Evolutionary conservation across 345 rosid species (phyloP).

Genomic region (Carallia pectinifolia): DNA sequence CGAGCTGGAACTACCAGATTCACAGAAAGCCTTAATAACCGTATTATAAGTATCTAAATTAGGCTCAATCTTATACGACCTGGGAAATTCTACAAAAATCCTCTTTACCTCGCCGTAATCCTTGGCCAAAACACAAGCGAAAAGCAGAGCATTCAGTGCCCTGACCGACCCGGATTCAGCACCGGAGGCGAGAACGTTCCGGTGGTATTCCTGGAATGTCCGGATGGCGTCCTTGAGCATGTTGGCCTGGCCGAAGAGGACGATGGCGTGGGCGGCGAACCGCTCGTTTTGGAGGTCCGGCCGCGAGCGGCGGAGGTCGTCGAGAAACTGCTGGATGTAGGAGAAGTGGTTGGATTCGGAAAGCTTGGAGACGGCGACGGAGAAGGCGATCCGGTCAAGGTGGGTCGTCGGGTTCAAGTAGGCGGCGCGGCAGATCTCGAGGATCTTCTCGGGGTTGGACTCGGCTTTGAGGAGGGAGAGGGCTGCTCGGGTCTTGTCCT

Average conservation of each 20-base stretch:
- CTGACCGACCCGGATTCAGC: constrained; percentile 44
- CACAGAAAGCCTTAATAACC: constrained; percentile 64
- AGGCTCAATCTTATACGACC: constrained; percentile 49
- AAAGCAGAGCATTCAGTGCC: constrained; percentile 61
- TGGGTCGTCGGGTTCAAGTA: constrained; percentile 54
- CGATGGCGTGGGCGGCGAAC: constrained; percentile 57
- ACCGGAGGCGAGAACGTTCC: constrained; percentile 11
- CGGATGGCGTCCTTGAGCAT: constrained; percentile 63
- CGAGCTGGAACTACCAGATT: constrained; percentile 60
- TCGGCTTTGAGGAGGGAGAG: constrained; percentile 68
- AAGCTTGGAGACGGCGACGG: constrained; percentile 63
- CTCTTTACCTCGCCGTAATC: constrained; percentile 56
- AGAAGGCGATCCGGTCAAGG: constrained; percentile 64
- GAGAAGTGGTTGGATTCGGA: constrained; percentile 48
- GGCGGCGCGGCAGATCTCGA: constrained; percentile 85
- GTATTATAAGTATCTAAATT: constrained; percentile 59
- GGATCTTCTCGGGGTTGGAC: constrained; percentile 63
- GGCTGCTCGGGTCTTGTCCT: constrained; percentile 61
- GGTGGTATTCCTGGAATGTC: constrained; percentile 53
- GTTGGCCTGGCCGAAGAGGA: constrained; percentile 74
- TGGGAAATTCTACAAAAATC: constrained; percentile 60
- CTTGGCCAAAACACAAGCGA: constrained; percentile 61
- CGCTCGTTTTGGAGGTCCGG: constrained; percentile 63
- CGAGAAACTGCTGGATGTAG: constrained; percentile 47
- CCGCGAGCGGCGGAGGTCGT: constrained; percentile 52